A percentile compares a stretch with the other conserved stretches of the same genome.
These are phyloP conservation scores for Purshia tridentata DNA, from an alignment of 306 rosid species.

Conservation along the genomic window DNA sequence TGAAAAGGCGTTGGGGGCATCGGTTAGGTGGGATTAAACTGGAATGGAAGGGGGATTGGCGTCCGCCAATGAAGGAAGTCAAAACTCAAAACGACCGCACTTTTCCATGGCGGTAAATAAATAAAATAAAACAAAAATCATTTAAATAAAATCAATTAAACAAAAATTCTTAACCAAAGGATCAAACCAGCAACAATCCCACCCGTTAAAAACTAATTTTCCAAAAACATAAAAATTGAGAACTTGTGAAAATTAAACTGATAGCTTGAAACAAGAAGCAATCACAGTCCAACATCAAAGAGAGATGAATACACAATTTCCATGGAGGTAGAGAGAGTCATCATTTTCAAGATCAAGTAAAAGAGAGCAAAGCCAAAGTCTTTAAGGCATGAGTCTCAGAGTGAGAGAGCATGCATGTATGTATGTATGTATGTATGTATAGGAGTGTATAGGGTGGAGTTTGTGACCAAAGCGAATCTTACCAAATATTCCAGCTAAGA, in stretches of 20 bases:
- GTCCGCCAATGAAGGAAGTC: not conserved
- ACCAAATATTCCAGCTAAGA: slow-evolving; percentile 41
- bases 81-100: not conserved
- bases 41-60: too few relatives aligned
- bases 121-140: not conserved
- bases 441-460: not conserved
- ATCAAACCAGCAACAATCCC: not conserved
- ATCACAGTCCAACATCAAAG: slow-evolving; percentile 7
- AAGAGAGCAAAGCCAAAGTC: slow-evolving; percentile 12
- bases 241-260: not conserved
- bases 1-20: too few relatives aligned
- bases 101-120: too few relatives aligned
- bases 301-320: not conserved
- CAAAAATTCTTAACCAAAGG: not conserved
- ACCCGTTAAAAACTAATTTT: not conserved
- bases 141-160: not conserved
- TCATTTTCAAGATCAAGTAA: slow-evolving; percentile 17
- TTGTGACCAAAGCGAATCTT: slow-evolving; percentile 42
- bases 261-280: not conserved
- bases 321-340: not conserved
- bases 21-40: too few relatives aligned
- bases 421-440: not conserved
- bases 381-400: slow-evolving; percentile 18
- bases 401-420: not conserved
- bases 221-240: not conserved